A percentile compares a stretch with the other conserved stretches of the same genome.
Conservation (phyloP, 495 filamentous ascomycete species). For the Saxispiralis lemnorum region DNA sequence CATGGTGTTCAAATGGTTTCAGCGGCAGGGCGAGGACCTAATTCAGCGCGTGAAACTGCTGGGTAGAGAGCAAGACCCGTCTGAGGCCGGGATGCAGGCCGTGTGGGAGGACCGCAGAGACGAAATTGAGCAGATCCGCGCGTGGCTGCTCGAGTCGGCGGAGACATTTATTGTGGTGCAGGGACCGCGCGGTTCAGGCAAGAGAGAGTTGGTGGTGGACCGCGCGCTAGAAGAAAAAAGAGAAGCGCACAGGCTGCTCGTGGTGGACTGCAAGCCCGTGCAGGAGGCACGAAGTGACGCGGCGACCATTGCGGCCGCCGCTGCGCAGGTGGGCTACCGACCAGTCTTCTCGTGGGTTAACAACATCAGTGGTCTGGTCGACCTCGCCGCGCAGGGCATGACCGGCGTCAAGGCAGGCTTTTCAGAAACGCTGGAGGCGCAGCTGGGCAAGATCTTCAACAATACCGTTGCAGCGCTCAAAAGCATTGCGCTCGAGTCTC, state of each 20-base stretch:
- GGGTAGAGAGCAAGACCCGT: background rate
- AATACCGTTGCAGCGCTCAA: slow-evolving; percentile 70
- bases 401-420: slow-evolving; percentile 91
- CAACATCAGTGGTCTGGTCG: slow-evolving; percentile 74
- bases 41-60: slow-evolving; percentile 34
- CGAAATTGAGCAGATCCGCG: slow-evolving; percentile 60
- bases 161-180: slow-evolving; percentile 92
- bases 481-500: slow-evolving; percentile 48
- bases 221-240: slow-evolving; percentile 60
- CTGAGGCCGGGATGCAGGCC: slow-evolving; percentile 50
- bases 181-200: slow-evolving; percentile 80
- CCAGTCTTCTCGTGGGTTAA: slow-evolving; percentile 96
- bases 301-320: slow-evolving; percentile 68
- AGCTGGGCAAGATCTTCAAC: slow-evolving; percentile 80
- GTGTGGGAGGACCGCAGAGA: slow-evolving; percentile 78
- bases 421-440: slow-evolving; percentile 80
- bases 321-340: slow-evolving; percentile 71
- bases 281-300: slow-evolving; percentile 81
- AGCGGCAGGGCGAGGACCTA: slow-evolving; percentile 55
- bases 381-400: slow-evolving; percentile 81
- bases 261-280: slow-evolving; percentile 92
- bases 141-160: slow-evolving; percentile 71
- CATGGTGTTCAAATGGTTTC: slow-evolving; percentile 58
- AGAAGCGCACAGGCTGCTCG: slow-evolving; percentile 40
- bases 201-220: slow-evolving; percentile 70